Evolutionary conservation across 169 alveolate genomes (phyloP), one percentile per base, ranked within the genome.

Genomic region (Cryptosporidium parvum): DNA sequence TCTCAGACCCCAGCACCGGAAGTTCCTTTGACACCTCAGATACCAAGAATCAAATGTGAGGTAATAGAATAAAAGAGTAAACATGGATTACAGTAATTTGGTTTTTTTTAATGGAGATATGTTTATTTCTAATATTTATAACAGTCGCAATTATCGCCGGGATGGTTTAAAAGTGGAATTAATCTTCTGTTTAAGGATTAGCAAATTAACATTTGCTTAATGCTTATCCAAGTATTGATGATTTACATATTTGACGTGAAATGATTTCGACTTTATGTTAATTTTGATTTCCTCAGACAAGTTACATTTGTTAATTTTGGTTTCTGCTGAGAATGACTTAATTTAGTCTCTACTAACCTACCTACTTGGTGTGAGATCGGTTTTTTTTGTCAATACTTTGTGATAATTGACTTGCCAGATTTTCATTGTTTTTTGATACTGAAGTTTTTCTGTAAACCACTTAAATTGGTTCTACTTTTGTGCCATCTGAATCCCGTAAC

Each of bases 21-120:
- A 3, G 65, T 31, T 39, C 75, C 89, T 26, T 21, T 33, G 67
- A 61, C 80, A 29, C 89, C 89, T 35, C n/a, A n/a, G 8, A 21
- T 14, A 4, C 86, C 86, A 7, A 37, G 31, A 31, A 51, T 51
- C 26, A 73, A 21, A 39, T 56, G 65, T 31, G 85, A 48, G 23
- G 72, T 65, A 3, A 65, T 65, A 31, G 72, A 65, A 65, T 65
- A 37, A 65, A 1, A 8, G 0, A 29, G 10, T 31, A 4, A 65
- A 0, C 31, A 35, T 18, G 52, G 14, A 18, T 3, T 33, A 8
- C 52, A 33, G 2, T 31, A 7, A 65, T 52, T 18, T 65, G n/a
- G 33, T 37, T 65, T 18, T 14, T 65, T 29, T 26, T 31, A 29
- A n/a, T 5, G 52, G 52, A n/a, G 31, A 65, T 31, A 31, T 3